phyloP scores from a whole-genome alignment of 2,329 filamentous ascomycete genomes.

The Apiospora malaysiana region DNA sequence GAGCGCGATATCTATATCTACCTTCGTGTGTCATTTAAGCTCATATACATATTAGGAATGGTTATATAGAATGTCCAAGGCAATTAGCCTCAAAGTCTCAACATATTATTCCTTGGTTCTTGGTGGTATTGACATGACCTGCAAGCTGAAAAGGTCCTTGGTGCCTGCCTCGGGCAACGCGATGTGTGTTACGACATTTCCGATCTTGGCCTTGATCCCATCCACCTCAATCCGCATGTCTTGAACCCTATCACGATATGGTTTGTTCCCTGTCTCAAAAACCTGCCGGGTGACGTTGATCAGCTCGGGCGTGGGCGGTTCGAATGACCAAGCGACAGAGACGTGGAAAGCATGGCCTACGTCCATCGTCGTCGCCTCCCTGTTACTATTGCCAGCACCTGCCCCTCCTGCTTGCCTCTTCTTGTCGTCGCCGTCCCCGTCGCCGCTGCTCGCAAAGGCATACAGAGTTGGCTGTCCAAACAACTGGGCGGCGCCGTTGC shows the following conservation, averaged over 20 bases:
- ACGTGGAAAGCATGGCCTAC: constrained; percentile 73
- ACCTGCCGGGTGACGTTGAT: constrained; percentile 42
- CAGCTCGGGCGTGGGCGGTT: constrained; percentile 54
- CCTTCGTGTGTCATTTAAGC: neutral
- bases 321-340: constrained; percentile 85
- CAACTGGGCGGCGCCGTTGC: constrained; percentile 65
- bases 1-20: neutral
- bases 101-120: neutral
- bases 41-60: neutral
- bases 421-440: constrained; percentile 30
- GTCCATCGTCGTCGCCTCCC: constrained; percentile 26
- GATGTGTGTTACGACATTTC: constrained; percentile 61
- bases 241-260: constrained; percentile 37
- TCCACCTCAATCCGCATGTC: constrained; percentile 59
- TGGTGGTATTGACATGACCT: neutral
- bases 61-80: neutral
- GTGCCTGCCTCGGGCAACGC: constrained; percentile 7
- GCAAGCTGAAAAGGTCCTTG: neutral
- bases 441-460: constrained; percentile 34
- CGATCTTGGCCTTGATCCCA: constrained; percentile 76
- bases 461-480: constrained; percentile 79
- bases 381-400: neutral
- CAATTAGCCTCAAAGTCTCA: neutral
- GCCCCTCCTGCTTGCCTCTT: neutral
- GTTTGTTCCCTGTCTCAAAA: constrained; percentile 31